A percentile compares a stretch with the other conserved stretches of the same genome.
These are phyloP conservation scores for Schizochytrium sp. DNA, from an alignment of 108 stramenopile genomes.

Conservation along the genomic window DNA sequence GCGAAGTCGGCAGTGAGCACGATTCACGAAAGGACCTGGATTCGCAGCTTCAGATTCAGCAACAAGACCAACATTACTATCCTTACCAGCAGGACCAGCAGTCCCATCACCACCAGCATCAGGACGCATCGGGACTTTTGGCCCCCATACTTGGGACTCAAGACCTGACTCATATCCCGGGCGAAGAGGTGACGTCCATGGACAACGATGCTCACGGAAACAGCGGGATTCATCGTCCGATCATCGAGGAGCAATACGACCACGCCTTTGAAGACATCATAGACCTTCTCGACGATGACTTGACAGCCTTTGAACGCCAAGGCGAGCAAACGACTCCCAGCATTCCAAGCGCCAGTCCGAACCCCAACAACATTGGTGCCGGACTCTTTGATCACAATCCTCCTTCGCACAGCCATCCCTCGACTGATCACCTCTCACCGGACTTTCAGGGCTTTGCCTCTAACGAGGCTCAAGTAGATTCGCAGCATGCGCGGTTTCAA, in stretches of 20 bases:
- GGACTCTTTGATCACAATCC: not conserved
- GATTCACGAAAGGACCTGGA: not conserved
- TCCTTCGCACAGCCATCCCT: not conserved
- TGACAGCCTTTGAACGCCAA: not conserved
- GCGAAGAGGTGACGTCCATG: too few relatives aligned
- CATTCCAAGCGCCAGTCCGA: too few relatives aligned
- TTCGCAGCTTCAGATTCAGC: not conserved
- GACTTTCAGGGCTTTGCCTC: too few relatives aligned
- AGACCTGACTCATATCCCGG: too few relatives aligned
- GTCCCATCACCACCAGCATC: too few relatives aligned
- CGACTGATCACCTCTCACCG: not conserved
- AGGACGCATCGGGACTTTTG: too few relatives aligned
- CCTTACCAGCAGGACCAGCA: too few relatives aligned
- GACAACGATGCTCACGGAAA: too few relatives aligned
- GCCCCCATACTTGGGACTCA: too few relatives aligned
- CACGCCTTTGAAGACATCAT: not conserved
- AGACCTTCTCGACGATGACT: not conserved
- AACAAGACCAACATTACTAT: not conserved
- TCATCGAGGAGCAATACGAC: not conserved
- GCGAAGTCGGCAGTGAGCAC: not conserved
- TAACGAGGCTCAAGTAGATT: too few relatives aligned
- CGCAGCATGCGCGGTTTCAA: too few relatives aligned
- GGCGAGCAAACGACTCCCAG: not conserved
- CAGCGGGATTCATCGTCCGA: not conserved
- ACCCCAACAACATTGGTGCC: too few relatives aligned